A percentile compares a stretch with the other conserved stretches of the same genome.
phyloP scores from a whole-genome alignment of 2,329 filamentous ascomycete species.

The Apiospora rasikravindrae region DNA sequence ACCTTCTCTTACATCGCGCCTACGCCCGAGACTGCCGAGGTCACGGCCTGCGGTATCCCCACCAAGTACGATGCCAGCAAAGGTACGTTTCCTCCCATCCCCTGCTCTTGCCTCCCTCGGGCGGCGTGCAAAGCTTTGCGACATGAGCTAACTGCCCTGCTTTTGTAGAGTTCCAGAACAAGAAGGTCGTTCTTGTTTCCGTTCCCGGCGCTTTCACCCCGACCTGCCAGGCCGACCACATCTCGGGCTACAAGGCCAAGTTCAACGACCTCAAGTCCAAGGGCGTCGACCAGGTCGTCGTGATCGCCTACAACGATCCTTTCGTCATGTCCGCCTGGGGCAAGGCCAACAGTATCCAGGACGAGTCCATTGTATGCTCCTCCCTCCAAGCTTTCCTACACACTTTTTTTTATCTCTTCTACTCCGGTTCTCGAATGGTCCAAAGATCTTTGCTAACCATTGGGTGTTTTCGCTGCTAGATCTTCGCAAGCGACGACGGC shows the following conservation, averaged over 20 bases:
- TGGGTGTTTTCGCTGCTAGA: constrained; percentile 37
- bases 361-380: constrained; percentile 60
- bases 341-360: constrained; percentile 79
- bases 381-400: neutral
- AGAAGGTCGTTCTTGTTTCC: constrained; percentile 59
- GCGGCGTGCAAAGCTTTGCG: neutral
- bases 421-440: neutral
- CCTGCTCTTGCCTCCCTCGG: neutral
- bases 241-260: constrained; percentile 78
- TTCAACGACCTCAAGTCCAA: constrained; percentile 72
- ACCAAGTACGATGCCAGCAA: constrained; percentile 81
- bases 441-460: neutral
- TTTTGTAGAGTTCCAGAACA: constrained; percentile 54
- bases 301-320: constrained; percentile 82
- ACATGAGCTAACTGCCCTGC: neutral
- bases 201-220: constrained; percentile 79
- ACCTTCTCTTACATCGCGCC: constrained; percentile 86
- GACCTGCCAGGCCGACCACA: constrained; percentile 78
- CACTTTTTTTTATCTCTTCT: neutral
- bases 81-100: constrained; percentile 47
- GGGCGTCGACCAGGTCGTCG: constrained; percentile 79
- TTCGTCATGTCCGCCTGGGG: constrained; percentile 88
- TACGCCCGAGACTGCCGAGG: constrained; percentile 67
- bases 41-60: constrained; percentile 80
- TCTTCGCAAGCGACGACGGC: constrained; percentile 73